Evolutionary conservation across 2,329 filamentous ascomycete genomes (phyloP), one percentile per base, ranked within the genome.

Genomic region (Penicillium brevicompactum): DNA sequence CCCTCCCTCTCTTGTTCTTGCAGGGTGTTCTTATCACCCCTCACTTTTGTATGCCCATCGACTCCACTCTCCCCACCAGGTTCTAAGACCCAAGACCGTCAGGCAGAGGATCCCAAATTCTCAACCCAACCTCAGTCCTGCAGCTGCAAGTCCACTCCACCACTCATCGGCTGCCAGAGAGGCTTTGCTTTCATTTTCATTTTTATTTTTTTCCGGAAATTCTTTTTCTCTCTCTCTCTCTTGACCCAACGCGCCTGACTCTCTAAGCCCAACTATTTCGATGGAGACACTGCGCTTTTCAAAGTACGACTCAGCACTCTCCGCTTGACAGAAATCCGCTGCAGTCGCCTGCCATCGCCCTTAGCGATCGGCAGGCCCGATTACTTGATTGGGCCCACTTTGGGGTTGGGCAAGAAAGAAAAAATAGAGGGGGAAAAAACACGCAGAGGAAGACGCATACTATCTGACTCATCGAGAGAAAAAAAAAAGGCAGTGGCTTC

Each of bases 281-380:
- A 72, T 72, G 69, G 69, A 72, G 69, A 69, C 61, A 58, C 56
- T 67, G 68, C 68, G 64, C 62, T 60, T 64, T 62, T 62, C 61
- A 62, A 62, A 63, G 59, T 63, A 59, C 59, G 54, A 63, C 58
- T 57, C 61, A 51, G 58, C 62, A 61, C 59, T 60, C 56, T 68
- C 64, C 56, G 57, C 62, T 63, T 71, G 69, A 71, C 68, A 67
- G 59, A 62, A 62, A 41, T 41, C 63, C 57, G n/a, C 61, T 52
- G 51, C n/a, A n/a, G n/a, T n/a, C n/a, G n/a, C n/a, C 61, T 63
- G 60, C 65, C 66, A 65, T 68, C 65, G 61, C 59, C 57, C 51
- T 52, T 51, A 58, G 61, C 62, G 63, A 69, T 70, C 68, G 69
- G 67, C 68, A 63, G 56, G 60, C 57, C 57, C 54, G 63, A 51